Conservation (phyloP, 2,329 filamentous ascomycete species). For the Diaporthe sp. region DNA sequence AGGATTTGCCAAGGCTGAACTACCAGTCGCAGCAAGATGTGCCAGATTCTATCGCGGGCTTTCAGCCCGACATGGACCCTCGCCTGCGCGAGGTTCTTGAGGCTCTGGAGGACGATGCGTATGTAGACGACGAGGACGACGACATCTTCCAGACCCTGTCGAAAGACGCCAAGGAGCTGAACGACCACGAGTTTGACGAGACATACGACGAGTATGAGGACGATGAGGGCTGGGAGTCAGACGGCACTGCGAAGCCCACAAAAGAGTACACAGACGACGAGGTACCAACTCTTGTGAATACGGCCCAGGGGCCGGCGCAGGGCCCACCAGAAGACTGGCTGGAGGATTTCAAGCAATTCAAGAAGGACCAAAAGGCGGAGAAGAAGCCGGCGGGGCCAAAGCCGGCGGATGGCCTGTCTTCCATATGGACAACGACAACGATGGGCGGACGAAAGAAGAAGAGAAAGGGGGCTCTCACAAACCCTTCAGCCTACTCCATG, state of each 20-base stretch:
- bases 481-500: conserved; percentile 92
- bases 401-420: conserved; percentile 74
- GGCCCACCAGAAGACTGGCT: conserved; percentile 85
- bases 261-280: conserved; percentile 64
- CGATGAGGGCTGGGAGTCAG: conserved; percentile 94
- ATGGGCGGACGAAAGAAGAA: conserved; percentile 89
- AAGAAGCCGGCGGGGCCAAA: conserved; percentile 54
- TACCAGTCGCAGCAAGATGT: conserved; percentile 95
- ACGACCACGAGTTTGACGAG: conserved; percentile 81
- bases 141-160: conserved; percentile 76
- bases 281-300: conserved; percentile 59
- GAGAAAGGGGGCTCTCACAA: conserved; percentile 92
- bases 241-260: conserved; percentile 85
- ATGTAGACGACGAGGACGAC: conserved; percentile 88
- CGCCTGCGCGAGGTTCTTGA: conserved; percentile 90
- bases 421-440: conserved; percentile 79
- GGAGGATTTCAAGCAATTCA: conserved; percentile 93
- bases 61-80: conserved; percentile 98
- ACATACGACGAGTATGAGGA: conserved; percentile 67
- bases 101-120: conserved; percentile 94
- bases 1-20: conserved; percentile 79
- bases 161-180: conserved; percentile 60
- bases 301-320: conserved; percentile 64
- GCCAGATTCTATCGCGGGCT: conserved; percentile 90
- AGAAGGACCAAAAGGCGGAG: conserved; percentile 75